These are phyloP conservation scores for Trichodelitschia bisporula DNA, from an alignment of 495 filamentous ascomycete species.

Conservation along the genomic window DNA sequence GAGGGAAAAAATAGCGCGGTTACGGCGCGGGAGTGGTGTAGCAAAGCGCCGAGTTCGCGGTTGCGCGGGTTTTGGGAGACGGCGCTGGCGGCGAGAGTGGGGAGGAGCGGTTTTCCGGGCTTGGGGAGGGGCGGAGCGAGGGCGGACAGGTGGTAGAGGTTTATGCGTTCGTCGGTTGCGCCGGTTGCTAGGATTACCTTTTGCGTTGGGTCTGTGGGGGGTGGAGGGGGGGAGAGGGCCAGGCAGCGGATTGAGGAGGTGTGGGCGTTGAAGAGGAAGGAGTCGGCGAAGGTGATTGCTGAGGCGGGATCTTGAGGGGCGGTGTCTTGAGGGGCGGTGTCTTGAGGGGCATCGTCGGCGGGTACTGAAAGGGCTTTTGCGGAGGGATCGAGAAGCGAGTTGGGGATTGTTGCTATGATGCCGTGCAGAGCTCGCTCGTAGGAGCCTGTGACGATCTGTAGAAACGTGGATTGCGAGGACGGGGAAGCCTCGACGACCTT, in stretches of 20 bases:
- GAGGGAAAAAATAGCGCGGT: slow-evolving; percentile 63
- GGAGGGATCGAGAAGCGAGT: not conserved
- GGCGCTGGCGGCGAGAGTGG: slow-evolving; percentile 15
- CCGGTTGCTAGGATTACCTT: slow-evolving; percentile 77
- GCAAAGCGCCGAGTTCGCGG: slow-evolving; percentile 60
- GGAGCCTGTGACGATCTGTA: slow-evolving; percentile 82
- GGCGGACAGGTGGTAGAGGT: slow-evolving; percentile 75
- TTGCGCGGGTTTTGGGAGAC: slow-evolving; percentile 66
- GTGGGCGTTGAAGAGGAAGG: slow-evolving; percentile 90
- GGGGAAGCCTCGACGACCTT: too few species aligned
- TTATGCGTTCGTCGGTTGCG: slow-evolving; percentile 77
- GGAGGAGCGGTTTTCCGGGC: slow-evolving; percentile 20
- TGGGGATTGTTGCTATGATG: slow-evolving; percentile 45
- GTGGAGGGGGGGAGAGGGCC: slow-evolving; percentile 55
- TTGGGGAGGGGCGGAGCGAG: slow-evolving; percentile 25
- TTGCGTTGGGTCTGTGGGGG: slow-evolving; percentile 26
- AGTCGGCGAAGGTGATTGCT: slow-evolving; percentile 41
- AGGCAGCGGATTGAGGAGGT: slow-evolving; percentile 72
- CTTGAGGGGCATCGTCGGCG: not conserved
- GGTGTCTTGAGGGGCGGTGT: not conserved
- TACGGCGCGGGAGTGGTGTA: slow-evolving; percentile 63
- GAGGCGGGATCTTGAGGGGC: not conserved
- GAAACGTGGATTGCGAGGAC: too few species aligned
- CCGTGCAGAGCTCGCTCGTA: slow-evolving; percentile 92
- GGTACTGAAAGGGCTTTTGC: too few species aligned